These are phyloP conservation scores for Alloascoidea africana DNA, from an alignment of 805 yeast species.

Conservation along the genomic window DNA sequence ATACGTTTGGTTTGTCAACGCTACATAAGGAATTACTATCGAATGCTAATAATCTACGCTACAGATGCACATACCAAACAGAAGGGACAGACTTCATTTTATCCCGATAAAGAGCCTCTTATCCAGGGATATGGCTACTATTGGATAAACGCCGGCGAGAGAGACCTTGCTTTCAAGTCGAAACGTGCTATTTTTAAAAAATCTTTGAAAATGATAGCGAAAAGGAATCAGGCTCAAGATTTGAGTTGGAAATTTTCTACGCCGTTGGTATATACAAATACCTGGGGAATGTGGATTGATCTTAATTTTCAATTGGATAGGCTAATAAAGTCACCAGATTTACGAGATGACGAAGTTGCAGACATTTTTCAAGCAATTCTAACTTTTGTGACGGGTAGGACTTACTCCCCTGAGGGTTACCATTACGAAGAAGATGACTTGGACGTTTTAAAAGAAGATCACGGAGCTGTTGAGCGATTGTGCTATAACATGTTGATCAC, in stretches of 20 bases:
- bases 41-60: no score
- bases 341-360: constrained; percentile 6
- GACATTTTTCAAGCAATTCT: constrained; percentile 2
- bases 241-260: background rate
- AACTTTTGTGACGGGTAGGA: constrained; percentile 5
- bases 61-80: constrained; percentile 12
- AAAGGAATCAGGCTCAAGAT: constrained; percentile 10
- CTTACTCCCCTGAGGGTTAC: constrained; percentile 3
- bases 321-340: constrained; percentile 11
- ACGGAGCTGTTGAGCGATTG: constrained; percentile 15
- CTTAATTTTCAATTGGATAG: constrained; percentile 15
- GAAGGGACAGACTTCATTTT: constrained; percentile 11
- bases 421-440: constrained; percentile 6
- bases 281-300: constrained; percentile 13
- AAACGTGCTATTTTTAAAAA: constrained; percentile 15
- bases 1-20: constrained; percentile 14
- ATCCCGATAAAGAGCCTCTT: constrained; percentile 9
- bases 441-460: constrained; percentile 11
- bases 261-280: constrained; percentile 3
- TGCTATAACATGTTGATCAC: constrained; percentile 11
- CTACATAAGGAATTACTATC: constrained; percentile 13
- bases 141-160: constrained; percentile 14
- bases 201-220: constrained; percentile 15
- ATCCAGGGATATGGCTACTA: constrained; percentile 17
- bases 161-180: constrained; percentile 9